Evolutionary conservation across 352 stramenopile genomes (phyloP), one percentile per base, ranked within the genome.

Genomic region (Phytophthora tentaculata): DNA sequence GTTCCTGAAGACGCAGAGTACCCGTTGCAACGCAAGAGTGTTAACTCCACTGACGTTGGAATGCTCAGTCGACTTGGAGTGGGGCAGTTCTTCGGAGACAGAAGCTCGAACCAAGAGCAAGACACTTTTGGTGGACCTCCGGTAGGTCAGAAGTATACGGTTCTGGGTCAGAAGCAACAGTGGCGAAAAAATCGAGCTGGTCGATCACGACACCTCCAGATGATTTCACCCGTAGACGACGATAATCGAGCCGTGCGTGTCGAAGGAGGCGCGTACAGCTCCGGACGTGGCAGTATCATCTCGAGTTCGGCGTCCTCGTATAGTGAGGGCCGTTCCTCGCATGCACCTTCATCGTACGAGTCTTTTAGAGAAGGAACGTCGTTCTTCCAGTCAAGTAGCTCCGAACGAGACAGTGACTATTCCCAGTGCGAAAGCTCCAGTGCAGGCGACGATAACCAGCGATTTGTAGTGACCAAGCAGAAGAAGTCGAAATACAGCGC

Each of bases 91-190:
- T 76, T 83, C 20, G 45, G 48, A 3, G 58, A 61, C 5, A 29
- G 26, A 37, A 49, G 41, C n/a, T 88, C 67, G 1, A 90, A 84
- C 14, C 77, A 86, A 29, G 77, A 83, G 13, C 63, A 76, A 5
- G 62, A 76, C 2, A 8, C 20, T 2, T 65, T 67, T 49, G 43
- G 2, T 5, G 56, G 44, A 0, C 39, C 67, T 17, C 56, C 56
- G 3, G 37, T 52, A 5, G 50, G 63, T 4, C 67, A 73, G 6
- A 88, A 86, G 49, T 86, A 80, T 55, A 75, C 73, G 1, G 77
- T 89, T 17, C 64, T 92, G 0, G 81, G 83, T 0, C 83, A 90
- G 50, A 92, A 92, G 50, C 73, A 89, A 17, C 73, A 88, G 48
- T 92, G 83, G 83, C 67, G 81, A 3, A 83, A 82, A 35, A 65